These are phyloP conservation scores for Cinnamomum micranthum DNA, from an alignment of 164 flowering plant species.

Conservation along the genomic window DNA sequence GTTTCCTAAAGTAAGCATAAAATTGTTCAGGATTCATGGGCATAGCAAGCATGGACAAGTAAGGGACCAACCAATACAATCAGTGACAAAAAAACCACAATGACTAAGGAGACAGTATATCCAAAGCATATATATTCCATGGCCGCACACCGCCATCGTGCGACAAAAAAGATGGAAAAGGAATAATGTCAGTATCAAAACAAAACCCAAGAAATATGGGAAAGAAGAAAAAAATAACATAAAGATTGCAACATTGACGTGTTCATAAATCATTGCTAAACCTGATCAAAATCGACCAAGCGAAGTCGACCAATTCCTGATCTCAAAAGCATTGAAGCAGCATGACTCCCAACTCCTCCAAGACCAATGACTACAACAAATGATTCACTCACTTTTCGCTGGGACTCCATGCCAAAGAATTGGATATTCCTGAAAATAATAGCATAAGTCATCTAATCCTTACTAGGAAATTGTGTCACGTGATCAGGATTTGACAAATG, in stretches of 20 bases:
- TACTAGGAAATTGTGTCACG: neutral
- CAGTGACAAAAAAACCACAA: neutral
- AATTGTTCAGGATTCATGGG: neutral
- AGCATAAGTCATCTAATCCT: neutral
- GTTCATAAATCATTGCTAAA: conserved; percentile 9
- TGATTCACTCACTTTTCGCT: conserved; percentile 69
- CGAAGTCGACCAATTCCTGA: conserved; percentile 91
- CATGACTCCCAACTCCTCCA: conserved; percentile 99
- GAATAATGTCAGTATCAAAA: neutral
- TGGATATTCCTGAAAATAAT: conserved; percentile 71
- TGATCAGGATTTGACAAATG: neutral
- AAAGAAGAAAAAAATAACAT: neutral
- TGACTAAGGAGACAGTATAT: neutral
- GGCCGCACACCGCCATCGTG: neutral
- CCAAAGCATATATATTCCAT: too few relatives aligned
- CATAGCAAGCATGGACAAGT: neutral
- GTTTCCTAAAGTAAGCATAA: neutral
- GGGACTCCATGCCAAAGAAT: conserved; percentile 82
- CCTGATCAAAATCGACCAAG: conserved; percentile 99
- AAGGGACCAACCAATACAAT: neutral
- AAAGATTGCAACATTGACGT: neutral
- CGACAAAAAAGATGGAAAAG: neutral
- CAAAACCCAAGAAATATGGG: neutral
- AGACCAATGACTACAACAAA: conserved; percentile 97
- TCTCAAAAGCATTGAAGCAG: conserved; percentile 94